Base-by-base conservation (phyloP, 768 basidiomycete genomes). In the Chlorophyllum brunneum region DNA sequence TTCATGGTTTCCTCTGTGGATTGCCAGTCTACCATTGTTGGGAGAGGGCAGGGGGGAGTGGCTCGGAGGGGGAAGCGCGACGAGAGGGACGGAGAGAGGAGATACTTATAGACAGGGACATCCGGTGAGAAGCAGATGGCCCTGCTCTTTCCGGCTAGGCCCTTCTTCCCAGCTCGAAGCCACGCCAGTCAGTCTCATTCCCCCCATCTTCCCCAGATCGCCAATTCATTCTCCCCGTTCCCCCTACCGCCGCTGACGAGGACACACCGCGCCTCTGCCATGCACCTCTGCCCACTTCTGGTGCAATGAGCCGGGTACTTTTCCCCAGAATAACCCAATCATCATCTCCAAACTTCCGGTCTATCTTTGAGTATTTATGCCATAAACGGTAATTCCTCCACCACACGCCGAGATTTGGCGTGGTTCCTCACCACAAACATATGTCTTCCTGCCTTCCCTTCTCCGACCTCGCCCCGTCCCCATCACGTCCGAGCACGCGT, bases 1-100 rank as follows among this genome's bases (percentile, higher is more conserved):
- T 69, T 71, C 44, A 57, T 57, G 31, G 84, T 59, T 64, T 80
- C 80, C 2, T 61, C 64, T 26, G 60, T 59, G 9, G 82, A 80
- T 51, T 69, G 68, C 83, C 83, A 85, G 61, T 83, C 69, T 55
- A 79, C 77, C 83, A 85, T 84, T 34, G 49, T 65, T 59, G 39
- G 50, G 45, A 16, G 37, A 2, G 43, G 44, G 5, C 16, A 13
- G 33, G 31, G 33, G 43, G 26, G 27, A 39, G 44, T 27, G 27
- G 43, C 36, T 55, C 44, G 48, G 42, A 48, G 54, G 47, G 59
- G 48, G 57, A 42, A 48, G 57, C 38, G 29, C 33, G 54, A 47
- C 33, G 48, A 54, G 46, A 56, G 41, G 44, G 41, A 53, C 50
- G 58, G 62, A 38, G 29, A 54, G 47, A 31, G 34, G 54, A 41